Evolutionary conservation across 805 yeast genomes (phyloP).

Genomic region (Nakazawaea wickerhamii): DNA sequence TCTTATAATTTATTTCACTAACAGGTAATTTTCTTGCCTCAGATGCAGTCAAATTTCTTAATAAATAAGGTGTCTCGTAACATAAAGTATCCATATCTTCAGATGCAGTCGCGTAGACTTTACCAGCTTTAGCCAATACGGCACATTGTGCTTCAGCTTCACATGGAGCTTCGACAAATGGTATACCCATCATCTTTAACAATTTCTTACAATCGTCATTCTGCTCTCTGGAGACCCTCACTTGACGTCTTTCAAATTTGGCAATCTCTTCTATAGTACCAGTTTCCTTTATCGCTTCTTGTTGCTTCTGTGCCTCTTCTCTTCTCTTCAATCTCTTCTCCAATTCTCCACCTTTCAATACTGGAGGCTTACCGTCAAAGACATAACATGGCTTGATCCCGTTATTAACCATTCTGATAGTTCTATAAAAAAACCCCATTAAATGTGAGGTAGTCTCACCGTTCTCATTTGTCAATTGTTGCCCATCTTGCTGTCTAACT

Average conservation of each 20-base stretch:
- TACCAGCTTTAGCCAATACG: conserved; percentile 79
- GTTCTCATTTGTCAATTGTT: conserved; percentile 75
- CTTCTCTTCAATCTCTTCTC: conserved; percentile 77
- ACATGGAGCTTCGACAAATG: conserved; percentile 89
- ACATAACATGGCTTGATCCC: conserved; percentile 97
- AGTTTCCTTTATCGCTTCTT: conserved; percentile 71
- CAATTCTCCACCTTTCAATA: conserved; percentile 85
- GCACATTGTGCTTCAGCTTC: conserved; percentile 99
- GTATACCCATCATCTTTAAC: conserved; percentile 88
- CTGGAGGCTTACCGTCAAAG: conserved; percentile 97
- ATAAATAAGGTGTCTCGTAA: conserved; percentile 75
- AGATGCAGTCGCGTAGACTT: conserved; percentile 94
- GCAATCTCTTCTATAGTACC: conserved; percentile 74
- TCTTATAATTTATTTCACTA: conserved; percentile 66
- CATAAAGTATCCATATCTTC: conserved; percentile 99
- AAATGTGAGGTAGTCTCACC: conserved; percentile 94
- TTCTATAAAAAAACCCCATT: conserved; percentile 95
- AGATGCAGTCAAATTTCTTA: conserved; percentile 88
- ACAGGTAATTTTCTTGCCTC: conserved; percentile 93
- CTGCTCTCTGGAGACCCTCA: conserved; percentile 82
- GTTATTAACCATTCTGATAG: conserved; percentile 80
- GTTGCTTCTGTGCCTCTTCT: conserved; percentile 74
- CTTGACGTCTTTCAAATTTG: conserved; percentile 80
- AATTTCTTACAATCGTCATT: conserved; percentile 89
- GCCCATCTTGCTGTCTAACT: conserved; percentile 96